Percentiles rank a stretch among this genome's conserved stretches.
phyloP scores from a whole-genome alignment of 2,329 filamentous ascomycete genomes.

The Colletotrichum liriopes region DNA sequence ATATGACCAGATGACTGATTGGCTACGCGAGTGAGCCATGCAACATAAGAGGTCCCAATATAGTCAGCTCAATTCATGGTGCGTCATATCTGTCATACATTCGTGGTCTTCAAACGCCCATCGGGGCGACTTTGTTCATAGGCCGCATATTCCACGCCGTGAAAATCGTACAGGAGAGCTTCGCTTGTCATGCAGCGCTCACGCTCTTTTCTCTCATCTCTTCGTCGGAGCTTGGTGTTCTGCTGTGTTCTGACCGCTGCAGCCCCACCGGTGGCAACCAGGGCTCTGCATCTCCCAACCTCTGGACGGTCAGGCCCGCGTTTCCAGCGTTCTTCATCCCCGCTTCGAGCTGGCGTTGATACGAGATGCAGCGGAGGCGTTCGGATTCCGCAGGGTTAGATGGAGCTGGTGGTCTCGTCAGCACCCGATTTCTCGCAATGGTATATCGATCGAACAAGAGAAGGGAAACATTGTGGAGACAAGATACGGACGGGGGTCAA shows the following conservation, averaged over 20 bases:
- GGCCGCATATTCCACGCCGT: background rate
- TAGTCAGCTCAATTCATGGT: background rate
- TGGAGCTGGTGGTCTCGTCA: conserved; percentile 55
- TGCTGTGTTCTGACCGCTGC: conserved; percentile 9
- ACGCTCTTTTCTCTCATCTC: conserved; percentile 20
- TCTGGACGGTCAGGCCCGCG: conserved; percentile 60
- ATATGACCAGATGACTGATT: background rate
- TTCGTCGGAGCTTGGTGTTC: conserved; percentile 20
- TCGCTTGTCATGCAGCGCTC: conserved; percentile 1
- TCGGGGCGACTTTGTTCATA: background rate
- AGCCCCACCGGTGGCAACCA: conserved; percentile 35
- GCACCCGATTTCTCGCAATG: background rate
- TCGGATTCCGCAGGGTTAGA: conserved; percentile 66
- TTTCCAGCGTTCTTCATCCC: conserved; percentile 63
- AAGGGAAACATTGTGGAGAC: background rate
- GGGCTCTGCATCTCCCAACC: conserved; percentile 55
- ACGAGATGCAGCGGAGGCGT: conserved; percentile 65
- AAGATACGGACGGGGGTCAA: background rate
- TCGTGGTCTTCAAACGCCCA: background rate
- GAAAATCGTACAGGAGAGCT: no score
- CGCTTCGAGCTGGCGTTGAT: conserved; percentile 68
- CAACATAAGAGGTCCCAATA: background rate
- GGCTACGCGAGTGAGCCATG: background rate
- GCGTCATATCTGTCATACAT: conserved; percentile 6
- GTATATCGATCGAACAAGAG: conserved; percentile 37